phyloP scores from a whole-genome alignment of 768 basidiomycete species.

The Imleria badia region DNA sequence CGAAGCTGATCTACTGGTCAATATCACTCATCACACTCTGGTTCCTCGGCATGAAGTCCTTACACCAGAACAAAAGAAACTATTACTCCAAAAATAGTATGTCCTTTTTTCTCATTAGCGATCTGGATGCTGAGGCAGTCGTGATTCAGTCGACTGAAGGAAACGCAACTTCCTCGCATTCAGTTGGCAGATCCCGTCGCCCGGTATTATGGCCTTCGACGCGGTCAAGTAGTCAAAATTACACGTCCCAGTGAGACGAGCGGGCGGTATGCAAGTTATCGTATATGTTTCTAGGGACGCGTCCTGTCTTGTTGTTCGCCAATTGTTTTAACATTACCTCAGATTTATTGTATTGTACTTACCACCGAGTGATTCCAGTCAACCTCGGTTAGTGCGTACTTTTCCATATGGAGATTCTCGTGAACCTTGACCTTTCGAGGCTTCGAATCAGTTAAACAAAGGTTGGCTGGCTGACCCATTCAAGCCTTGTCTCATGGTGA shows the following conservation, averaged over 20 bases:
- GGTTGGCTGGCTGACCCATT: background rate
- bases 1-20: constrained; percentile 93
- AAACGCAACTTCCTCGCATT: constrained; percentile 96
- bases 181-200: constrained; percentile 97
- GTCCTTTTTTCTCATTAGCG: constrained; percentile 34
- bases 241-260: constrained; percentile 96
- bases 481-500: background rate
- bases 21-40: constrained; percentile 94
- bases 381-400: background rate
- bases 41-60: constrained; percentile 94
- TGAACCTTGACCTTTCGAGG: background rate
- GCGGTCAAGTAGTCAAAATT: constrained; percentile 98
- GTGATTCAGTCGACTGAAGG: constrained; percentile 81
- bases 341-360: constrained; percentile 14
- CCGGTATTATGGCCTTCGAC: constrained; percentile 91
- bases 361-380: constrained; percentile 5
- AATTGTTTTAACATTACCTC: constrained; percentile 3
- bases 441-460: background rate
- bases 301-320: constrained; percentile 1
- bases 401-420: background rate
- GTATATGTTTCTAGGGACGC: constrained; percentile 71
- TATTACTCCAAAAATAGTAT: constrained; percentile 89
- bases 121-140: constrained; percentile 8
- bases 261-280: constrained; percentile 90
- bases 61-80: constrained; percentile 79